phyloP scores from a whole-genome alignment of 371 early-diverging fungal genomes.

The Rozella allomycis region DNA sequence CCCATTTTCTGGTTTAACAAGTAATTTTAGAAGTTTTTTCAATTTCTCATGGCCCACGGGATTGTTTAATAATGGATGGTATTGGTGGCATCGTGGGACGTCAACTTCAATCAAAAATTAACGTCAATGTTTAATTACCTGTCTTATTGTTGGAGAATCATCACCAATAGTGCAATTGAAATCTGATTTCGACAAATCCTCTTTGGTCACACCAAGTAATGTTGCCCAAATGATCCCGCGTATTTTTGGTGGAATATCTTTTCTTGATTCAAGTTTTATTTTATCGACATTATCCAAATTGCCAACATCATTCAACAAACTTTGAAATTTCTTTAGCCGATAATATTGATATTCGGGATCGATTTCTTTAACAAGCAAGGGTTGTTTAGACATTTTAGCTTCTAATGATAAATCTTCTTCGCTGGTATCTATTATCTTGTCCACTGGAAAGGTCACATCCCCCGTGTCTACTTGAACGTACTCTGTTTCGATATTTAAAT shows the following conservation, averaged over 20 bases:
- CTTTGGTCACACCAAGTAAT: conserved; percentile 30
- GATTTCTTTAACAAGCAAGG: too few species aligned
- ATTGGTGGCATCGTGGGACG: conserved; percentile 62
- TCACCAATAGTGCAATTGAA: conserved; percentile 39
- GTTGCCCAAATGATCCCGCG: conserved; percentile 58
- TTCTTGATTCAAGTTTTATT: too few species aligned
- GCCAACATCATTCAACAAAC: too few species aligned
- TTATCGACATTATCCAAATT: too few species aligned
- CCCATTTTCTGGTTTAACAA: conserved; percentile 34
- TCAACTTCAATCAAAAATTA: conserved; percentile 16
- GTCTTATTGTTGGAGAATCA: conserved; percentile 7
- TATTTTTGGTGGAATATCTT: conserved; percentile 13
- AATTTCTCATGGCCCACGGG: conserved; percentile 46
- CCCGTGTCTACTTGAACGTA: too few species aligned
- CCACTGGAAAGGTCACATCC: too few species aligned
- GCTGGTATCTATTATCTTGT: too few species aligned
- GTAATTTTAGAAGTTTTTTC: conserved; percentile 39
- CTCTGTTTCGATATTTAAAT: too few species aligned
- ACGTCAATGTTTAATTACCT: conserved; percentile 2
- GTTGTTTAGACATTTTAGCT: too few species aligned
- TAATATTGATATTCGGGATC: too few species aligned
- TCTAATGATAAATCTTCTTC: too few species aligned
- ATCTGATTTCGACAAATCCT: conserved; percentile 23
- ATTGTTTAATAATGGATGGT: conserved; percentile 46
- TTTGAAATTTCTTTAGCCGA: too few species aligned